Evolutionary conservation across 2,329 filamentous ascomycete genomes (phyloP).

Genomic region (Pyricularia pennisetigena): DNA sequence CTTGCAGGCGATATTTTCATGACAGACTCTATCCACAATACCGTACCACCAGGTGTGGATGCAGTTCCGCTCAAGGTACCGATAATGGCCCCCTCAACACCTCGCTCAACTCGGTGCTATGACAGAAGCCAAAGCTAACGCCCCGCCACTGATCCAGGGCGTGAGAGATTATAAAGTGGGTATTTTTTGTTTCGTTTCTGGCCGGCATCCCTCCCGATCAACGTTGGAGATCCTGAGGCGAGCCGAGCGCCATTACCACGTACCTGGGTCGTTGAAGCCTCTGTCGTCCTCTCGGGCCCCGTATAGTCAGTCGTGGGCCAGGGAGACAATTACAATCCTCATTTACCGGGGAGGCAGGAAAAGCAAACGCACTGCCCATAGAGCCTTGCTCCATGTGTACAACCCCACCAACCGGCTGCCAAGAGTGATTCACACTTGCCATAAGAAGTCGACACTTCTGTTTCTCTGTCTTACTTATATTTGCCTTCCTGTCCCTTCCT

Average conservation of each 20-base stretch:
- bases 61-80: not conserved
- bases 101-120: not conserved
- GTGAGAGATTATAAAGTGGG: not conserved
- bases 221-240: not conserved
- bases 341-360: not conserved
- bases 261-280: not conserved
- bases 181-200: not conserved
- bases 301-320: not conserved
- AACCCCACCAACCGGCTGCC: not conserved
- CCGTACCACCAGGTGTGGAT: not conserved
- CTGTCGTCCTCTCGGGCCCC: not conserved
- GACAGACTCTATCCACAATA: not conserved
- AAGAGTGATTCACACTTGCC: not conserved
- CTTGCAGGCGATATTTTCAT: not conserved
- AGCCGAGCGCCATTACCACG: not conserved
- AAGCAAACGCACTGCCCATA: not conserved
- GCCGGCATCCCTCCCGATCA: not conserved
- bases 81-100: not conserved
- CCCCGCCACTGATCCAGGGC: not conserved
- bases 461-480: not conserved
- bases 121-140: not conserved
- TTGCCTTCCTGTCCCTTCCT: not conserved
- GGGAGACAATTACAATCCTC: not conserved
- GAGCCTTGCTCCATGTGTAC: not conserved
- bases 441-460: not conserved